Percentiles rank a stretch among this genome's conserved stretches.
Evolutionary conservation across 2,329 filamentous ascomycete genomes (phyloP).

Genomic region (Dactylellina drechsleri): DNA sequence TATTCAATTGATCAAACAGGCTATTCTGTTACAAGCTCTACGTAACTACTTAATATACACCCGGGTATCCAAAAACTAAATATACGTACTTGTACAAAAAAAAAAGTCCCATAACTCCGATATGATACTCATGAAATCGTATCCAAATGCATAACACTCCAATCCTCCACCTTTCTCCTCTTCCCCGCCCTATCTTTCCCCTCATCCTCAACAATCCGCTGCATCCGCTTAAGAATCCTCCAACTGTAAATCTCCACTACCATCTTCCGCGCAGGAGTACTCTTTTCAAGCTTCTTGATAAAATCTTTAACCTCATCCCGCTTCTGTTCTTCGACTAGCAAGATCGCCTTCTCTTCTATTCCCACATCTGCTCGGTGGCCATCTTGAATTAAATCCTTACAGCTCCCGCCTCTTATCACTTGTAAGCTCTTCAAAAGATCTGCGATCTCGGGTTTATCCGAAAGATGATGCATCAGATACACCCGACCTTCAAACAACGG

Average conservation of each 20-base stretch:
- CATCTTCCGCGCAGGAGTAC: slow-evolving; percentile 13
- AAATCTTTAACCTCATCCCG: slow-evolving; percentile 34
- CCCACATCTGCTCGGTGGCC: neutral
- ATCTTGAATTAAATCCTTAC: slow-evolving; percentile 14
- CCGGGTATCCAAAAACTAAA: neutral
- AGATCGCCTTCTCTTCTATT: slow-evolving; percentile 27
- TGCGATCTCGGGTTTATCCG: slow-evolving; percentile 25
- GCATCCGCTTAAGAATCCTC: slow-evolving; percentile 52
- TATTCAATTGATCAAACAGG: neutral
- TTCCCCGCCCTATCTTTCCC: slow-evolving; percentile 1
- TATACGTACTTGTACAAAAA: neutral
- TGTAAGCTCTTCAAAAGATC: slow-evolving; percentile 27
- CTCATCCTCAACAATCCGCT: slow-evolving; percentile 20
- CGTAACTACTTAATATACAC: too few relatives aligned
- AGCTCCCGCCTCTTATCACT: slow-evolving; percentile 28
- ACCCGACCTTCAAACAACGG: slow-evolving; percentile 38
- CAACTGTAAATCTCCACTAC: slow-evolving; percentile 49
- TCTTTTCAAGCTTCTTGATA: slow-evolving; percentile 12
- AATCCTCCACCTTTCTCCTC: slow-evolving; percentile 37
- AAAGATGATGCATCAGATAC: slow-evolving; percentile 49
- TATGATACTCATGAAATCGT: slow-evolving; percentile 33
- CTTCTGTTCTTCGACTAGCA: slow-evolving; percentile 44
- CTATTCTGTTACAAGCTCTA: too few relatives aligned
- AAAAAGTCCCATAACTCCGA: slow-evolving; percentile 12
- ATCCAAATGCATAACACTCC: slow-evolving; percentile 50